Evolutionary conservation across 257 asterid species (phyloP).

Genomic region (Gentiana dahurica): DNA sequence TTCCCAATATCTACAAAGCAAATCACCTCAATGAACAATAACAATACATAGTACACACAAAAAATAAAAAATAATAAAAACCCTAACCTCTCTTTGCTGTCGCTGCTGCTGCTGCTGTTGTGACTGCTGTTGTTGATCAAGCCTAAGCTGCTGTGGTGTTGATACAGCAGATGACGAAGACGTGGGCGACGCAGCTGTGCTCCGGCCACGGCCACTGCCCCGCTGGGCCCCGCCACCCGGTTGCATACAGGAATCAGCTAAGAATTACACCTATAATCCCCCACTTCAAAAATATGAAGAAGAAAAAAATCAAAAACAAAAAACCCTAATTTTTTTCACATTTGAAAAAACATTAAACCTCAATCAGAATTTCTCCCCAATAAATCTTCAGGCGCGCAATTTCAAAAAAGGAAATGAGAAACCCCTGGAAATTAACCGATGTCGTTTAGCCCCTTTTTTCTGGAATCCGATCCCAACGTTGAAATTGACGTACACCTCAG

Average conservation of each 20-base stretch:
- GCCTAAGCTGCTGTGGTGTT: constrained; percentile 48
- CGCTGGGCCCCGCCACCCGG: constrained; percentile 92
- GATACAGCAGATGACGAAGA: constrained; percentile 77
- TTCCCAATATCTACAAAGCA: neutral
- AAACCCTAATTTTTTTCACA: constrained; percentile 1
- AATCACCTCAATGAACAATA: neutral
- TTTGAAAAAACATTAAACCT: constrained; percentile 7
- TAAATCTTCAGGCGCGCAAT: constrained; percentile 10
- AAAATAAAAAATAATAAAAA: neutral
- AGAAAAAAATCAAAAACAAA: neutral
- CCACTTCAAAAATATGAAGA: neutral
- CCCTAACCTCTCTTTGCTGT: constrained; percentile 64
- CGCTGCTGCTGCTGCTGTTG: constrained; percentile 22
- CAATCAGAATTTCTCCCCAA: constrained; percentile 10
- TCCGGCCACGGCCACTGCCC: constrained; percentile 87
- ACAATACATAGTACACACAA: neutral
- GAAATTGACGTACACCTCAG: constrained; percentile 21
- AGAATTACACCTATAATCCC: constrained; percentile 5
- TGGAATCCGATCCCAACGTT: constrained; percentile 36
- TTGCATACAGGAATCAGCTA: constrained; percentile 40
- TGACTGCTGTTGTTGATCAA: constrained; percentile 72
- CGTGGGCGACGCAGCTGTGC: constrained; percentile 74
- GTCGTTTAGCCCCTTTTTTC: constrained; percentile 19
- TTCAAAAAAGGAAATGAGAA: neutral
- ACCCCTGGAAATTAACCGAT: constrained; percentile 15